phyloP scores from a whole-genome alignment of 1,139 yeast genomes.

The Sugiyamaella grinbergsii region DNA sequence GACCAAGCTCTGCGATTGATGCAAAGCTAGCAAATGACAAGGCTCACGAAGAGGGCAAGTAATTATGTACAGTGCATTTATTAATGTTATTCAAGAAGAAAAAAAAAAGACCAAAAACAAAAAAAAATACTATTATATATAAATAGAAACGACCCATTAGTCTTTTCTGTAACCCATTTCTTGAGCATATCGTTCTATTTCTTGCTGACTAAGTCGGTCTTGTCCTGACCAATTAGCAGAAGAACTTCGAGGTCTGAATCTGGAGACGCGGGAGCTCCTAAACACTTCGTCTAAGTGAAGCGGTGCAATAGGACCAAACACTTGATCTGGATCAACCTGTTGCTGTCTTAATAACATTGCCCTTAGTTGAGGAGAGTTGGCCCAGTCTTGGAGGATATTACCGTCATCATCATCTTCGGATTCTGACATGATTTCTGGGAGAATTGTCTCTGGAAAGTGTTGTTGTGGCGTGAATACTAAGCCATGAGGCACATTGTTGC shows the following conservation, averaged over 20 bases:
- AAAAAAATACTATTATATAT: no score
- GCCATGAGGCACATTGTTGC: constrained; percentile 28
- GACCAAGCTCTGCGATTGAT: constrained; percentile 44
- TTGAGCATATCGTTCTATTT: constrained; percentile 54
- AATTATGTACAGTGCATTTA: constrained; percentile 6
- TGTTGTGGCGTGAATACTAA: constrained; percentile 14
- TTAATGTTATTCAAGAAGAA: constrained; percentile 8
- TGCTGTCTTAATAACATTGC: constrained; percentile 58
- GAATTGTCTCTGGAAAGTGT: constrained; percentile 30
- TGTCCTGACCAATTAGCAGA: constrained; percentile 56
- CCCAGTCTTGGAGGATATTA: constrained; percentile 68
- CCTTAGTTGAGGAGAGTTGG: constrained; percentile 63
- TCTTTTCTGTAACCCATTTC: constrained; percentile 54
- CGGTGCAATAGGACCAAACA: constrained; percentile 79
- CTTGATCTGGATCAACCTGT: constrained; percentile 63
- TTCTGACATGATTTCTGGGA: constrained; percentile 54
- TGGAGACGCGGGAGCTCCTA: constrained; percentile 47
- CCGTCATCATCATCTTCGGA: constrained; percentile 61
- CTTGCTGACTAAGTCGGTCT: constrained; percentile 51
- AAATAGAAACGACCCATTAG: background rate
- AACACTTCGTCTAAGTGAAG: constrained; percentile 71
- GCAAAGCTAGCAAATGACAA: no score
- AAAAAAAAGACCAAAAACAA: background rate
- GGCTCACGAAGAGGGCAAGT: background rate
- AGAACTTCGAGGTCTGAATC: constrained; percentile 59